Percentiles rank a stretch among this genome's conserved stretches.
phyloP scores from a whole-genome alignment of 495 filamentous ascomycete species.

The Glarea lozoyensis region DNA sequence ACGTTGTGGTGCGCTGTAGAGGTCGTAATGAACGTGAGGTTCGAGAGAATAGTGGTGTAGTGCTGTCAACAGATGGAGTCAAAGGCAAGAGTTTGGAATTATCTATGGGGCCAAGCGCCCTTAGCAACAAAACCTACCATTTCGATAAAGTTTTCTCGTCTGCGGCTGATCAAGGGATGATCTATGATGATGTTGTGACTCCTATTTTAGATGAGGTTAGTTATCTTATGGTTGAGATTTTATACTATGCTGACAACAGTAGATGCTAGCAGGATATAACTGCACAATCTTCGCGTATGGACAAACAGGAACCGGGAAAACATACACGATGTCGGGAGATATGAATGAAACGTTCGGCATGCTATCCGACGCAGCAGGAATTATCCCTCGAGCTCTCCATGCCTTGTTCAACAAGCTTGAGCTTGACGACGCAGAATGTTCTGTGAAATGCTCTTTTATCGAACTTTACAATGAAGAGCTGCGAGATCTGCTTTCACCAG shows the following conservation, averaged over 20 bases:
- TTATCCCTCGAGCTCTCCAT: constrained; percentile 84
- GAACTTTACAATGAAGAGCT: constrained; percentile 97
- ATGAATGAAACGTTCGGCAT: constrained; percentile 81
- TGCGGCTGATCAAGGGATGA: constrained; percentile 83
- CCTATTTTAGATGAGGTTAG: constrained; percentile 87
- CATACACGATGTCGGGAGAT: constrained; percentile 98
- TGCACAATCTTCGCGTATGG: constrained; percentile 99
- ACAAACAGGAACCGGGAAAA: constrained; percentile 96
- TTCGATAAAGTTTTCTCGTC: constrained; percentile 97
- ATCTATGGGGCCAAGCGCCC: constrained; percentile 83
- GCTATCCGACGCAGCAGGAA: constrained; percentile 83
- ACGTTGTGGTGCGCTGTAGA: constrained; percentile 90
- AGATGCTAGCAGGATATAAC: constrained; percentile 96
- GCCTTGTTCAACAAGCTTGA: constrained; percentile 79
- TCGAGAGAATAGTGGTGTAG: constrained; percentile 84
- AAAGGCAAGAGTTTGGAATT: constrained; percentile 76
- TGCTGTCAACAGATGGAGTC: constrained; percentile 76
- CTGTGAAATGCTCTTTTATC: constrained; percentile 96
- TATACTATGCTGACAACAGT: constrained; percentile 11
- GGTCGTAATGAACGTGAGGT: constrained; percentile 90
- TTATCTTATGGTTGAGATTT: background rate
- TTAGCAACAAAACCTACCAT: constrained; percentile 93
- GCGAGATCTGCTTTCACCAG: constrained; percentile 72
- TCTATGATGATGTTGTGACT: constrained; percentile 89
- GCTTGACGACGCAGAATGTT: constrained; percentile 67